A percentile compares a stretch with the other conserved stretches of the same genome.
These are phyloP conservation scores for Zizania palustris DNA, from an alignment of 202 grass and related monocot species.

Conservation along the genomic window DNA sequence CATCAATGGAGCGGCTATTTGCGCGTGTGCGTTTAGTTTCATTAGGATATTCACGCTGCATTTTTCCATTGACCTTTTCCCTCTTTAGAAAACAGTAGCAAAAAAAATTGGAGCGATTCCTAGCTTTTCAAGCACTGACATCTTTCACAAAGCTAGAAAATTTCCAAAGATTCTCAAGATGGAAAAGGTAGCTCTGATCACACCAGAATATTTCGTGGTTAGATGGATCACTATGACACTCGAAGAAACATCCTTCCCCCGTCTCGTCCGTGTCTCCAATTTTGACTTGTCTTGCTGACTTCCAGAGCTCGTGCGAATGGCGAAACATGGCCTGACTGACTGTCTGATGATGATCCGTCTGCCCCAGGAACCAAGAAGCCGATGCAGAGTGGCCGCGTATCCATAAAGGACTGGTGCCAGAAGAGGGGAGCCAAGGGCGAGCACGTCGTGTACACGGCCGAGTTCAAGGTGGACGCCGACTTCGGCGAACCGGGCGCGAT, in stretches of 20 bases:
- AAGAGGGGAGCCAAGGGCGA: slow-evolving; percentile 79
- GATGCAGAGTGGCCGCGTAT: slow-evolving; percentile 53
- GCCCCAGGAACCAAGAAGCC: slow-evolving; percentile 65
- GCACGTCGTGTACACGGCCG: slow-evolving; percentile 80
- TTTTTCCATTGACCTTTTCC: slow-evolving; percentile 19
- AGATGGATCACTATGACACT: not conserved
- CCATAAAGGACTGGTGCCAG: slow-evolving; percentile 83
- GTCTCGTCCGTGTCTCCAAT: slow-evolving; percentile 7
- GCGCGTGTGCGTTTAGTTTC: not conserved
- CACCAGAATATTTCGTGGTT: slow-evolving; percentile 16
- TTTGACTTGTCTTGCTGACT: slow-evolving; percentile 39
- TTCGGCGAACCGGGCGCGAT: slow-evolving; percentile 86
- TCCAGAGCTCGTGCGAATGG: slow-evolving; percentile 19
- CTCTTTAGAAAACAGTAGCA: not conserved
- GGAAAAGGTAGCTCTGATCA: not conserved
- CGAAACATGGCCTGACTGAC: not conserved
- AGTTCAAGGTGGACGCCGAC: slow-evolving; percentile 71
- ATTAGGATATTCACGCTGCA: slow-evolving; percentile 40
- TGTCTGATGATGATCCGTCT: slow-evolving; percentile 1
- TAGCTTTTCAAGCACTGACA: slow-evolving; percentile 11
- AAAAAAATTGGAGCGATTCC: slow-evolving; percentile 18
- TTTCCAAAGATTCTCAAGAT: not conserved
- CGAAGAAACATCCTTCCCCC: slow-evolving; percentile 13
- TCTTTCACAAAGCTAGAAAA: slow-evolving; percentile 14
- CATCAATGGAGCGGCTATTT: slow-evolving; percentile 18